These are phyloP conservation scores for Neonectria coccinea DNA, from an alignment of 2,329 filamentous ascomycete genomes.

Conservation along the genomic window DNA sequence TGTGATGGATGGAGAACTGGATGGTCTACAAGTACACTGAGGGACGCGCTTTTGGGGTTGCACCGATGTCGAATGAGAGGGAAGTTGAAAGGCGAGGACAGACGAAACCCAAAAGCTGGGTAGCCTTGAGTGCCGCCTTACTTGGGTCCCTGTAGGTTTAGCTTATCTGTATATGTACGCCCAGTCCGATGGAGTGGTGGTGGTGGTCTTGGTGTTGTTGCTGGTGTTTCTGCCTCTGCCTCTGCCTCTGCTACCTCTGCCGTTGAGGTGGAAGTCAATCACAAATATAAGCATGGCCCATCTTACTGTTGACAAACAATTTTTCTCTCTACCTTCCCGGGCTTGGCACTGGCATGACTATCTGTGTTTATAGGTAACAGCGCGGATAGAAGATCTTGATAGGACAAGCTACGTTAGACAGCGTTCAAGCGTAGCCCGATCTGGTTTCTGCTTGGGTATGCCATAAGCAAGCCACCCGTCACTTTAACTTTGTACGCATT, in stretches of 20 bases:
- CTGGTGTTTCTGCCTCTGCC: conserved; percentile 1
- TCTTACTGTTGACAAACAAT: not conserved
- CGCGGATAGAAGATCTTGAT: not conserved
- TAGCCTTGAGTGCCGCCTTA: conserved; percentile 6
- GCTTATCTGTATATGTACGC: conserved; percentile 19
- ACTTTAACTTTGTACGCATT: not conserved
- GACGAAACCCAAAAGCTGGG: not conserved
- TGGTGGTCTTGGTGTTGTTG: not conserved
- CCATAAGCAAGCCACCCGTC: not conserved
- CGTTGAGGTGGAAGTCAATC: not conserved
- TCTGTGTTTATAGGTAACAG: not conserved
- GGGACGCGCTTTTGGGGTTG: conserved; percentile 17
- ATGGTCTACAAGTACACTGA: conserved; percentile 22
- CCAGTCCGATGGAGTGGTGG: conserved; percentile 7
- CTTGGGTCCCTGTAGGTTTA: conserved; percentile 18
- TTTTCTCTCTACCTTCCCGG: not conserved
- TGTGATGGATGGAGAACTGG: conserved; percentile 12
- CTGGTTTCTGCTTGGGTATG: not conserved
- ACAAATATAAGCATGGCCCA: not conserved
- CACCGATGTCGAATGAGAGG: not conserved
- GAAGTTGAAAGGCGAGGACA: not conserved
- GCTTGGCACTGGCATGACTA: not conserved
- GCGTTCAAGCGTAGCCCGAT: not conserved
- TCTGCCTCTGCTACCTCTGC: conserved; percentile 1
- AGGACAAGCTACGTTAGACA: conserved; percentile 5